Evolutionary conservation across 345 rosid species (phyloP).

Genomic region (Eucalyptus curtisii): DNA sequence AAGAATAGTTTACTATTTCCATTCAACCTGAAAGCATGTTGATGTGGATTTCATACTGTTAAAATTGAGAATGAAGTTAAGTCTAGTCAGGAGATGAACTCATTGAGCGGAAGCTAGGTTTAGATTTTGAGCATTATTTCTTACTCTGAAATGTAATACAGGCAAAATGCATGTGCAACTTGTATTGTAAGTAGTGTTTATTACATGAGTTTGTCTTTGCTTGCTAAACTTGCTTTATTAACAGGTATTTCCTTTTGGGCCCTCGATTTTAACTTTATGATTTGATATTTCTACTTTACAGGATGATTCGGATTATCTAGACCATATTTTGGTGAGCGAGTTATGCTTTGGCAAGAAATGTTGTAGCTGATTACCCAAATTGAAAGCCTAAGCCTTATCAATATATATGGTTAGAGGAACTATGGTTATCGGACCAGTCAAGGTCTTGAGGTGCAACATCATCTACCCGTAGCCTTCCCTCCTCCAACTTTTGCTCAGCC

Average conservation of each 20-base stretch:
- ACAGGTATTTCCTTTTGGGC: not conserved
- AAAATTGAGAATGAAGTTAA: too few relatives aligned
- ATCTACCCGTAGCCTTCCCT: not conserved
- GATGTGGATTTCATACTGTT: too few relatives aligned
- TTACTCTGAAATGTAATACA: not conserved
- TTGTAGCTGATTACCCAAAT: not conserved
- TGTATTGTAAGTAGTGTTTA: not conserved
- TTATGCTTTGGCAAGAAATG: too few relatives aligned
- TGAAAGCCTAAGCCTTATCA: not conserved
- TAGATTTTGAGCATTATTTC: too few relatives aligned
- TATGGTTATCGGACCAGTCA: not conserved
- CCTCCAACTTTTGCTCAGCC: not conserved
- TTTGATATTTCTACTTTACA: not conserved
- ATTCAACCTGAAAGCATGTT: too few relatives aligned
- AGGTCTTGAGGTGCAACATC: not conserved
- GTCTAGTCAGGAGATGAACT: too few relatives aligned
- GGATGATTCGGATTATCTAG: not conserved
- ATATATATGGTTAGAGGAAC: slow-evolving; percentile 23
- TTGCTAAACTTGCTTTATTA: not conserved
- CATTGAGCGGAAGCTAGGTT: too few relatives aligned
- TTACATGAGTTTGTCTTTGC: not conserved
- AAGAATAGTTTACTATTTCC: not conserved
- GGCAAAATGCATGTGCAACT: not conserved
- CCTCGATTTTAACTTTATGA: not conserved
- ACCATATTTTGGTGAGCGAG: too few relatives aligned